These are phyloP conservation scores for Salix caprea DNA, from an alignment of 345 rosid genomes.

Conservation along the genomic window DNA sequence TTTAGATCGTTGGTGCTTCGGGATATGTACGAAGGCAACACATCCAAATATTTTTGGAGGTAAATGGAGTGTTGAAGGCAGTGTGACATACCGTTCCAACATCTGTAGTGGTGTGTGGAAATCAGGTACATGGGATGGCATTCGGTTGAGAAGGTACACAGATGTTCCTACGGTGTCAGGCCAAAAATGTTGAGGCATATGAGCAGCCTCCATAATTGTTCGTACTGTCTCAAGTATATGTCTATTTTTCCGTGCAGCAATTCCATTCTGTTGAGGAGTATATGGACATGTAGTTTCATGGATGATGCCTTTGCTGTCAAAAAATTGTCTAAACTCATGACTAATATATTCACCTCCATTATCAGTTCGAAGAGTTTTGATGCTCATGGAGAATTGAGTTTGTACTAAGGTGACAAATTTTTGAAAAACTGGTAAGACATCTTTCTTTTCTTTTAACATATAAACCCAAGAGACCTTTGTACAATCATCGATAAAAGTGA, in stretches of 20 bases:
- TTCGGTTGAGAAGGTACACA: neutral
- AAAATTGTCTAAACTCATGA: neutral
- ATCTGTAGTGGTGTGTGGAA: too few species aligned
- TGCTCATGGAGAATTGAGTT: neutral
- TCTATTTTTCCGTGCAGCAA: neutral
- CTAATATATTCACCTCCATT: neutral
- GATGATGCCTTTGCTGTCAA: neutral
- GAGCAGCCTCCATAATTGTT: fast-evolving
- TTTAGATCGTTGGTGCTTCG: neutral
- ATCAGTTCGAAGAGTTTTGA: neutral
- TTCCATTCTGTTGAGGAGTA: neutral
- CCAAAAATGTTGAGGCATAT: neutral
- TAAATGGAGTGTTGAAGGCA: too few species aligned
- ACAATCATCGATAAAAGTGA: neutral
- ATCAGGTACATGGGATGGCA: too few species aligned
- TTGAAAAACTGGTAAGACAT: neutral
- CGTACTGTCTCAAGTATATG: neutral
- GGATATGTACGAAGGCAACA: too few species aligned
- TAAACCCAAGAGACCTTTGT: constrained; percentile 6
- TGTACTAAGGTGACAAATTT: neutral
- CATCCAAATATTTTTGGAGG: too few species aligned
- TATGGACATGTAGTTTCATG: neutral
- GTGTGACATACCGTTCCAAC: too few species aligned
- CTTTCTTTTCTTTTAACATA: neutral
- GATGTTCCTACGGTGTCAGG: neutral